Base-by-base conservation (phyloP, 2,329 filamentous ascomycete species). In the Neoarthrinium moseri region DNA sequence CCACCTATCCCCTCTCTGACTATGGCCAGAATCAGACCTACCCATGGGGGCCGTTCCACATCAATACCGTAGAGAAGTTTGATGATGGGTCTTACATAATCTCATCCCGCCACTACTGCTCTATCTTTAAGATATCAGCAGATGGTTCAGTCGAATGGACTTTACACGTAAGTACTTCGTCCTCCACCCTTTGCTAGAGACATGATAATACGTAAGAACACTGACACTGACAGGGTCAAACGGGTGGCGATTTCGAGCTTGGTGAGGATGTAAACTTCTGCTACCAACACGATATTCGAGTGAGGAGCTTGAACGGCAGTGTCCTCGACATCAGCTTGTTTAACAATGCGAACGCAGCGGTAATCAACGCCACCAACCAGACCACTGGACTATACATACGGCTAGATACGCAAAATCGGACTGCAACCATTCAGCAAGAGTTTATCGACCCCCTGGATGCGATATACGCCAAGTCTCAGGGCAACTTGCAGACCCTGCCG, bases 271-370 rank as follows among this genome's bases (percentile, higher is more conserved):
- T 51, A 4, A 51, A 46, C 15, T 68, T 69, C 49, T 58, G 56
- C 5, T 69, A 65, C 52, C 63, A 67, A 49, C 66, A 67, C 40
- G 56, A 68, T 15, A 65, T 62, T 10, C 62, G 61, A 0, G 58
- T 59, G 12, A 50, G 56, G 6, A 53, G 55, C 5, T 50, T 57
- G 1, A 51, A 51, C 0, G 54, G 52, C 1, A 35, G 46, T 15
- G 53, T 47, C 12, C 50, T 63, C 20, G 47, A 51, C 1, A 50
- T 68, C 10, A 66, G 59, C 41, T 46, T 69, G 26, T 66, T 65
- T 30, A 63, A 69, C 55, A 68, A 69, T 35, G 63, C 59, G 35
- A 66, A 66, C 22, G 58, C 53, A 10, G 52, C 54, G 15, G 43
- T 51, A 17, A 32, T 38, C 13, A 49, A 49, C 4, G 52, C 55